Evolutionary conservation across 371 early-diverging fungal genomes (phyloP).

Genomic region (Haplosporangium sp.): DNA sequence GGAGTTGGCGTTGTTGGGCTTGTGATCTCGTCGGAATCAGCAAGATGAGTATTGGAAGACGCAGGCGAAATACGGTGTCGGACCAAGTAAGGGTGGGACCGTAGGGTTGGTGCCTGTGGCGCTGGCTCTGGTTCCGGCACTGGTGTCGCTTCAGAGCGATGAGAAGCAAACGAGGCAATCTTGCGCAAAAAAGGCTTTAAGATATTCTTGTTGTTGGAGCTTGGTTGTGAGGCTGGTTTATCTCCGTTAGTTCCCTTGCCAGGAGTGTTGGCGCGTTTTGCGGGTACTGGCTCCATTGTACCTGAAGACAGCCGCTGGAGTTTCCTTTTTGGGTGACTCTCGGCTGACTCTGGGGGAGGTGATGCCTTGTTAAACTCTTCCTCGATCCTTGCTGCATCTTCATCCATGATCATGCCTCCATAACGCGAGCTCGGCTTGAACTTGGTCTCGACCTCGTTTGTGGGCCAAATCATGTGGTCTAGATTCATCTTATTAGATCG

Average conservation of each 20-base stretch:
- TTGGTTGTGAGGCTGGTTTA: neutral
- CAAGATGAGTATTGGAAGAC: conserved; percentile 28
- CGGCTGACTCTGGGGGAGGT: conserved; percentile 35
- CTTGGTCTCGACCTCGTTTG: conserved; percentile 49
- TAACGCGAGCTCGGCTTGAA: conserved; percentile 27
- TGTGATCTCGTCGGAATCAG: conserved; percentile 16
- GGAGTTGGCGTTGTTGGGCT: conserved; percentile 32
- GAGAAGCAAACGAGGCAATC: conserved; percentile 46
- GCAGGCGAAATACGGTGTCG: conserved; percentile 45
- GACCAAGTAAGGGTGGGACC: conserved; percentile 51
- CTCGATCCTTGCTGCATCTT: conserved; percentile 52
- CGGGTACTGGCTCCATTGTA: conserved; percentile 35
- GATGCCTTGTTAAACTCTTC: conserved; percentile 52
- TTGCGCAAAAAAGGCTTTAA: conserved; percentile 38
- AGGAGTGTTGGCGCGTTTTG: conserved; percentile 30
- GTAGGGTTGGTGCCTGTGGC: conserved; percentile 22
- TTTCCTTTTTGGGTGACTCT: conserved; percentile 45
- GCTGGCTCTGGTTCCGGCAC: conserved; percentile 29
- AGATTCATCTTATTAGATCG: conserved; percentile 55
- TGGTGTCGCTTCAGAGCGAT: conserved; percentile 25
- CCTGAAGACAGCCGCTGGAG: conserved; percentile 49
- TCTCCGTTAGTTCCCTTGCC: neutral
- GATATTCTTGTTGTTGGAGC: conserved; percentile 37
- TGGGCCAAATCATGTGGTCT: conserved; percentile 53
- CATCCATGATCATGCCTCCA: conserved; percentile 46